Conservation (phyloP, 1,284 basidiomycete species). For the Malassezia brasiliensis region DNA sequence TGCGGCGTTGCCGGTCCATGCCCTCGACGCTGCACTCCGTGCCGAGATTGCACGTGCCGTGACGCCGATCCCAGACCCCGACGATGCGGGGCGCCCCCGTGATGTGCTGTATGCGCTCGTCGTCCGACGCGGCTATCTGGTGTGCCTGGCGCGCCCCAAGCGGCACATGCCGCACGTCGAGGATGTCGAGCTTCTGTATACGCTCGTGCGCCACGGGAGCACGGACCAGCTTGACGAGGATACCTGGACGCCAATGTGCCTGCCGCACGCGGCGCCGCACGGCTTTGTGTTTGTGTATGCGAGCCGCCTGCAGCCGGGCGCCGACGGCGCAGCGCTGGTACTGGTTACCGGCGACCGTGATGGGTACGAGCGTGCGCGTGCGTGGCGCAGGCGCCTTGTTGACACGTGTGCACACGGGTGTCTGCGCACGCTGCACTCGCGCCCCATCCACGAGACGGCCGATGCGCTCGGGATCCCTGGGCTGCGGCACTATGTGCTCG, state of each 20-base stretch:
- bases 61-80: slow-evolving; percentile 16
- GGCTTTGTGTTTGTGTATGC: slow-evolving; percentile 90
- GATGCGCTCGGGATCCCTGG: slow-evolving; percentile 70
- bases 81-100: slow-evolving; percentile 48
- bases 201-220: slow-evolving; percentile 54
- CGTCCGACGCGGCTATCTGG: slow-evolving; percentile 65
- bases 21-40: slow-evolving; percentile 54
- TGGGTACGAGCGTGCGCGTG: slow-evolving; percentile 20
- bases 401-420: background rate
- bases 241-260: slow-evolving; percentile 87
- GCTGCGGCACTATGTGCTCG: slow-evolving; percentile 86
- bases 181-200: slow-evolving; percentile 49
- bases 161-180: slow-evolving; percentile 85
- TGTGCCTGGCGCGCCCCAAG: slow-evolving; percentile 77
- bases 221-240: slow-evolving; percentile 54
- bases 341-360: slow-evolving; percentile 39
- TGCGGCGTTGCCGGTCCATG: slow-evolving; percentile 66
- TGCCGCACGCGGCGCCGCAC: slow-evolving; percentile 83
- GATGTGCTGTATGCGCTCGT: slow-evolving; percentile 82
- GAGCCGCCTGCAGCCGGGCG: slow-evolving; percentile 55
- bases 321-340: slow-evolving; percentile 26
- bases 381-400: slow-evolving; percentile 17
- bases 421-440: background rate
- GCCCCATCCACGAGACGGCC: slow-evolving; percentile 19
- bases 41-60: slow-evolving; percentile 53